Conservation (phyloP, 192 early-diverging fungal genomes). For the Coemansia sp. region DNA sequence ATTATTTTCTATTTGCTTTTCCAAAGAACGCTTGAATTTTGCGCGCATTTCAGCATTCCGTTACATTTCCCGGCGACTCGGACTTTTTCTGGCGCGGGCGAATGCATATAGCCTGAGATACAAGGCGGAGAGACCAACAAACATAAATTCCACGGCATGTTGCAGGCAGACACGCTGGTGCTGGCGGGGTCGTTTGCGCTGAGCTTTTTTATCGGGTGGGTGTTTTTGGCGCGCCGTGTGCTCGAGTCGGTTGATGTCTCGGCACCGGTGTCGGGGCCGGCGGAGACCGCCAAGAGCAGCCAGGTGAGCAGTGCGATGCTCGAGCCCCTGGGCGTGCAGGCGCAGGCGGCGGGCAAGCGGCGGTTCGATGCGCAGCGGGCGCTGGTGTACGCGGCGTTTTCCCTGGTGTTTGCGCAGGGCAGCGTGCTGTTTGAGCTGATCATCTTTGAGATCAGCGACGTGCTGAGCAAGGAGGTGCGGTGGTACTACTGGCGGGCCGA, state of each 20-base stretch:
- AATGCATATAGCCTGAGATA: too few relatives aligned
- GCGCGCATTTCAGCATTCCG: too few relatives aligned
- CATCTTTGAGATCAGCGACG: conserved; percentile 73
- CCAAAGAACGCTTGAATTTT: not conserved
- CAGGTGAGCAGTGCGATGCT: conserved; percentile 37
- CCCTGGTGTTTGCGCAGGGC: conserved; percentile 71
- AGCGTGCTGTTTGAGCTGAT: conserved; percentile 79
- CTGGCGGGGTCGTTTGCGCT: conserved; percentile 59
- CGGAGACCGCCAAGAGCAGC: conserved; percentile 28
- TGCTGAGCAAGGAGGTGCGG: conserved; percentile 64
- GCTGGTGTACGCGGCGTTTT: conserved; percentile 70
- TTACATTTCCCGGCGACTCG: too few relatives aligned
- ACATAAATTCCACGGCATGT: too few relatives aligned
- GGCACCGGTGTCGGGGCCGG: conserved; percentile 20
- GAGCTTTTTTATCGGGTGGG: conserved; percentile 69
- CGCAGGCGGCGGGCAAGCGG: conserved; percentile 28
- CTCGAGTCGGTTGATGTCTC: conserved; percentile 66
- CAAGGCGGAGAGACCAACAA: too few relatives aligned
- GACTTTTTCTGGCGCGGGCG: too few relatives aligned
- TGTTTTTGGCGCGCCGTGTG: conserved; percentile 65
- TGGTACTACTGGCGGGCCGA: conserved; percentile 75
- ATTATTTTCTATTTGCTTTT: not conserved
- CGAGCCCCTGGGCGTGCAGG: conserved; percentile 13
- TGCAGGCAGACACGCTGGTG: conserved; percentile 53
- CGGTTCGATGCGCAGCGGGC: conserved; percentile 49